A percentile compares a stretch with the other conserved stretches of the same genome.
phyloP scores from a whole-genome alignment of 2,329 filamentous ascomycete species.

The Camillea tinctor region DNA sequence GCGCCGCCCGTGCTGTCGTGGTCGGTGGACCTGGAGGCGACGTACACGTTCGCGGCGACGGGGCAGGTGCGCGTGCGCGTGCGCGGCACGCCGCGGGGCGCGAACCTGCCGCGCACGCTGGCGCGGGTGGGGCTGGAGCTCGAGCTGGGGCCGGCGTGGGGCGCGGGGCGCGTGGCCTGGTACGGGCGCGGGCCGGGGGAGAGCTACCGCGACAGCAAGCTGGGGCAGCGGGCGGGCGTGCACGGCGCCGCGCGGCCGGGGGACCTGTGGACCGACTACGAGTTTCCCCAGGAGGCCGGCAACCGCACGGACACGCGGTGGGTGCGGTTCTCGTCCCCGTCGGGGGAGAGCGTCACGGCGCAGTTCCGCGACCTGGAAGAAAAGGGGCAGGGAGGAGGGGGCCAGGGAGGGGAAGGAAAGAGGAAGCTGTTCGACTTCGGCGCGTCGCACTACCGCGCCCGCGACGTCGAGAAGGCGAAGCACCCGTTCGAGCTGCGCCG shows the following conservation, averaged over 20 bases:
- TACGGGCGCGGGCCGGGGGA: constrained; percentile 68
- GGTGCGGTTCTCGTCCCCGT: constrained; percentile 41
- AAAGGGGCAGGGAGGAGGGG: constrained; percentile 17
- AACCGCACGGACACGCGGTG: constrained; percentile 64
- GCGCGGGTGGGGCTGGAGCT: constrained; percentile 60
- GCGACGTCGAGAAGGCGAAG: constrained; percentile 54
- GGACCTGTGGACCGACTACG: constrained; percentile 60
- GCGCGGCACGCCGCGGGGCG: constrained; percentile 45
- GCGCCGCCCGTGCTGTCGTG: constrained; percentile 64
- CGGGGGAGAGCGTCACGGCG: constrained; percentile 19
- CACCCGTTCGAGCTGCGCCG: constrained; percentile 63
- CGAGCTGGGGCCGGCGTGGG: constrained; percentile 34
- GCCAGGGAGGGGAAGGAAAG: constrained; percentile 34
- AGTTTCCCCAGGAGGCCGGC: constrained; percentile 66
- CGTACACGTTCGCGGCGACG: constrained; percentile 51
- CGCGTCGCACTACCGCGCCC: constrained; percentile 51
- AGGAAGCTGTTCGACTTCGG: constrained; percentile 52
- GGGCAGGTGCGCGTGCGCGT: constrained; percentile 50
- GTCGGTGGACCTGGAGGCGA: constrained; percentile 50
- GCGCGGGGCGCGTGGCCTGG: constrained; percentile 46
- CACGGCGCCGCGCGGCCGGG: constrained; percentile 44
- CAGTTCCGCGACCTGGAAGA: constrained; percentile 23
- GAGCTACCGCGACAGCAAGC: constrained; percentile 66
- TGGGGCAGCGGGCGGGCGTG: constrained; percentile 56
- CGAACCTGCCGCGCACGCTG: constrained; percentile 54